These are phyloP conservation scores for Zygosaccharomyces gambellarensis DNA, from an alignment of 805 yeast genomes.

Conservation along the genomic window DNA sequence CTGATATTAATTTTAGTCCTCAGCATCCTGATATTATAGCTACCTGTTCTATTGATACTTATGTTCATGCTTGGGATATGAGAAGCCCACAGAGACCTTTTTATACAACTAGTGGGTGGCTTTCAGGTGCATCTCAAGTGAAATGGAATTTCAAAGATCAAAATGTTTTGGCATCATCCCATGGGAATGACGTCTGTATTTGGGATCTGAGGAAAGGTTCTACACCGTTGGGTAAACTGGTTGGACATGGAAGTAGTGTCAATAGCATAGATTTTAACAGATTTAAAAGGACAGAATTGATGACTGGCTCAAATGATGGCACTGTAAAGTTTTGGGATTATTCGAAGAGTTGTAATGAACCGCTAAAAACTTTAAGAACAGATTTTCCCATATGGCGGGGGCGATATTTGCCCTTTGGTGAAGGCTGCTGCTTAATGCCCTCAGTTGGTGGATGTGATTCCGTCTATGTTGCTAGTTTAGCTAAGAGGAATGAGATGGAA, in stretches of 20 bases:
- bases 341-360: slow-evolving; percentile 38
- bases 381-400: slow-evolving; percentile 89
- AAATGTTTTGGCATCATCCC: slow-evolving; percentile 77
- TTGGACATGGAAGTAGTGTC: slow-evolving; percentile 80
- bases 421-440: slow-evolving; percentile 86
- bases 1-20: slow-evolving; percentile 92
- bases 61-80: slow-evolving; percentile 86
- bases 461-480: slow-evolving; percentile 34
- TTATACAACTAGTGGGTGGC: slow-evolving; percentile 84
- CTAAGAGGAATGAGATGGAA: slow-evolving; percentile 7
- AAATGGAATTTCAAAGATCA: slow-evolving; percentile 84
- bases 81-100: slow-evolving; percentile 72
- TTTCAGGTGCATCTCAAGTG: slow-evolving; percentile 91
- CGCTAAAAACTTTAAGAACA: slow-evolving; percentile 58
- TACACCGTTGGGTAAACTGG: slow-evolving; percentile 58
- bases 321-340: slow-evolving; percentile 82
- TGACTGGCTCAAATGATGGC: slow-evolving; percentile 83
- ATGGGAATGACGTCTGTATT: slow-evolving; percentile 69
- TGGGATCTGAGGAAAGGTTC: slow-evolving; percentile 91
- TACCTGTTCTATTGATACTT: slow-evolving; percentile 89
- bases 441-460: slow-evolving; percentile 72
- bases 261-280: slow-evolving; percentile 85
- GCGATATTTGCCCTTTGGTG: slow-evolving; percentile 82
- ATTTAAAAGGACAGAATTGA: slow-evolving; percentile 51
- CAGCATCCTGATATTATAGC: slow-evolving; percentile 81